Conservation (phyloP, 2,329 filamentous ascomycete genomes). For the Cercospora nicotianae region DNA sequence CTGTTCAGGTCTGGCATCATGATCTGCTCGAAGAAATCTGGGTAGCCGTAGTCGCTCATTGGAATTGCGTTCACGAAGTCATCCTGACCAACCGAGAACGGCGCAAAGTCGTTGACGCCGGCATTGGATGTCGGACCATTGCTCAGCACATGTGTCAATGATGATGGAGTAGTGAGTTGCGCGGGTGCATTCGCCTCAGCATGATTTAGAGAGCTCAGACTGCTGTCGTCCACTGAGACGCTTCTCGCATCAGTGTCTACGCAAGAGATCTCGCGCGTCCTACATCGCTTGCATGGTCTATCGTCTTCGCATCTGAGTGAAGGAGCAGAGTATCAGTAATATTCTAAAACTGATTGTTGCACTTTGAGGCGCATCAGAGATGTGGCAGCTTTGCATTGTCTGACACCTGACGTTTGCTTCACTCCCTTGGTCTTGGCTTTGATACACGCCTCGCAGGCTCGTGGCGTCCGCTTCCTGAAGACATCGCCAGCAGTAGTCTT, state of each 20-base stretch:
- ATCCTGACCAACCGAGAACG: constrained; percentile 2
- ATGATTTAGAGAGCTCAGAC: background rate
- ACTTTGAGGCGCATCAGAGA: background rate
- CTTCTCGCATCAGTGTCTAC: constrained; percentile 28
- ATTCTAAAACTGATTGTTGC: background rate
- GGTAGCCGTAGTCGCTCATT: constrained; percentile 23
- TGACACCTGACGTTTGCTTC: background rate
- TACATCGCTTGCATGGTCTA: constrained; percentile 32
- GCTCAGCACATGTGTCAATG: constrained; percentile 3
- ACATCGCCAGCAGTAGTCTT: constrained; percentile 25
- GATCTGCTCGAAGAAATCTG: constrained; percentile 35
- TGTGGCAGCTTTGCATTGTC: background rate
- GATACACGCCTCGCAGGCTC: constrained; percentile 32
- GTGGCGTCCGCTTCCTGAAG: constrained; percentile 29
- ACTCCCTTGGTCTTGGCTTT: constrained; percentile 28
- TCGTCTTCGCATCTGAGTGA: constrained; percentile 29
- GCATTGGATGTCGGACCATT: background rate
- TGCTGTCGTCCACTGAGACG: constrained; percentile 8
- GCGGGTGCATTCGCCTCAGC: background rate
- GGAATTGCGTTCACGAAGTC: constrained; percentile 3
- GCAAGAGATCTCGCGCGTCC: constrained; percentile 25
- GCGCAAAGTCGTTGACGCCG: background rate
- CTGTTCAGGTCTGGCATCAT: constrained; percentile 30
- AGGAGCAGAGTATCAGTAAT: background rate
- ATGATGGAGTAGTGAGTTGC: constrained; percentile 16